A percentile compares a stretch with the other conserved stretches of the same genome.
Evolutionary conservation across 129 eudicot genomes (phyloP).

Genomic region (Ambrosia artemisiifolia): DNA sequence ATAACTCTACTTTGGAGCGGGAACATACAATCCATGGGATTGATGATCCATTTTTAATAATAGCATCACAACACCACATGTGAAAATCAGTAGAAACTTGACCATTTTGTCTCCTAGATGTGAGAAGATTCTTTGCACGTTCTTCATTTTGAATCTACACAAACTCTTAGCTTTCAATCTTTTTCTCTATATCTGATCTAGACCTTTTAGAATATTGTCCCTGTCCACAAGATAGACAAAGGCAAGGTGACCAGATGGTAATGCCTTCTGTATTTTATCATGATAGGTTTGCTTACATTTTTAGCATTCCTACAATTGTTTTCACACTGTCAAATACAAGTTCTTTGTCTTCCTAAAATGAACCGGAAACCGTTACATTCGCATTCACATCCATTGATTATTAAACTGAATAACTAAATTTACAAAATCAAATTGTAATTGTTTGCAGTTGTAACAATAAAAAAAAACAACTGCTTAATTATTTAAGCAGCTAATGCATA

Average conservation of each 20-base stretch:
- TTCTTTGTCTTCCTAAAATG: slow-evolving; percentile 87
- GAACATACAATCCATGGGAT: too few relatives aligned
- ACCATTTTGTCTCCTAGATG: slow-evolving; percentile 8
- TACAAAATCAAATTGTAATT: neutral
- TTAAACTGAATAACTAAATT: neutral
- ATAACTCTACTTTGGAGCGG: too few relatives aligned
- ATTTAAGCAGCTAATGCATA: neutral
- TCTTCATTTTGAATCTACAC: neutral
- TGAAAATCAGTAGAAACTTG: slow-evolving; percentile 12
- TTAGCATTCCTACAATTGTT: slow-evolving; percentile 84
- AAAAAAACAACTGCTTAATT: neutral
- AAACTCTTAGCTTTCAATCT: neutral
- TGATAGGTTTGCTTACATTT: slow-evolving; percentile 76
- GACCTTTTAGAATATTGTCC: neutral
- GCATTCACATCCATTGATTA: neutral
- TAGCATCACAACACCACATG: slow-evolving; percentile 4
- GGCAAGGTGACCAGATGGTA: slow-evolving; percentile 97
- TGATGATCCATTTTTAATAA: too few relatives aligned
- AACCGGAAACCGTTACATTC: neutral
- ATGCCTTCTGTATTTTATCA: slow-evolving; percentile 71
- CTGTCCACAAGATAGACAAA: slow-evolving; percentile 68
- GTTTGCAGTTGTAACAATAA: neutral
- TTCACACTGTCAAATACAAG: slow-evolving; percentile 91
- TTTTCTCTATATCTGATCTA: slow-evolving; percentile 3
- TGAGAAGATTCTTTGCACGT: neutral